phyloP scores from a whole-genome alignment of 768 basidiomycete species.

The Psilocybe cyanescens region DNA sequence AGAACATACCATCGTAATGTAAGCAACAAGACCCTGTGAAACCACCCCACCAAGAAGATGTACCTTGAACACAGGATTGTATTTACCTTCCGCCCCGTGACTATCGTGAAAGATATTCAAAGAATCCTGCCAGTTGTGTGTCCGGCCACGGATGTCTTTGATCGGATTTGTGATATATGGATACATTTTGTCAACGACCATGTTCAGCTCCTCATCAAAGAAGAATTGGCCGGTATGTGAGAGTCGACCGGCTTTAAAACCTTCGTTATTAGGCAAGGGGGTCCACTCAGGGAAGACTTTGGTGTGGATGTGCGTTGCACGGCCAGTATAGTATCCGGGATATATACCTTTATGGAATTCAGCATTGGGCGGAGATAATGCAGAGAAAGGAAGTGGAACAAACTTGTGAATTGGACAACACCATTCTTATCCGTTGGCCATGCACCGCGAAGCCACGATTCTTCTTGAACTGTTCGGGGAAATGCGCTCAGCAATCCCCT shows the following conservation, averaged over 20 bases:
- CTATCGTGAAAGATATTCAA: conserved; percentile 58
- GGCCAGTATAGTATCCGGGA: conserved; percentile 61
- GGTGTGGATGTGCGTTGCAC: conserved; percentile 57
- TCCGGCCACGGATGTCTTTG: conserved; percentile 47
- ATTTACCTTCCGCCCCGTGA: conserved; percentile 49
- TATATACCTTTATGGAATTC: conserved; percentile 43
- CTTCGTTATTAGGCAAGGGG: conserved; percentile 40
- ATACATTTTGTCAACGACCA: conserved; percentile 56
- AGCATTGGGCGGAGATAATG: too few relatives aligned
- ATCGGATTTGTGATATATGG: conserved; percentile 57
- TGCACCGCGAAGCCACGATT: conserved; percentile 56
- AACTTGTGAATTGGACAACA: conserved; percentile 57
- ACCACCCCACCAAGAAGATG: conserved; percentile 55
- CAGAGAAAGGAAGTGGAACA: conserved; percentile 15
- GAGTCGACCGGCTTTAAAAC: conserved; percentile 47
- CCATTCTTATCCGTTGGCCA: conserved; percentile 58
- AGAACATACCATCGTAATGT: conserved; percentile 55
- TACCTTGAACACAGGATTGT: conserved; percentile 56
- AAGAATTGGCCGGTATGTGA: conserved; percentile 58
- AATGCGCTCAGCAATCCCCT: conserved; percentile 45
- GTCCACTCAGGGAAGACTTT: conserved; percentile 58
- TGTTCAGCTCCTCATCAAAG: conserved; percentile 57
- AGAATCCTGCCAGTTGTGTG: conserved; percentile 55
- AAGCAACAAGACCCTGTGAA: conserved; percentile 52
- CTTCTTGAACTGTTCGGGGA: conserved; percentile 44